A percentile compares a stretch with the other conserved stretches of the same genome.
Evolutionary conservation across 495 filamentous ascomycete species (phyloP).

Genomic region (Penicillium paxilli): DNA sequence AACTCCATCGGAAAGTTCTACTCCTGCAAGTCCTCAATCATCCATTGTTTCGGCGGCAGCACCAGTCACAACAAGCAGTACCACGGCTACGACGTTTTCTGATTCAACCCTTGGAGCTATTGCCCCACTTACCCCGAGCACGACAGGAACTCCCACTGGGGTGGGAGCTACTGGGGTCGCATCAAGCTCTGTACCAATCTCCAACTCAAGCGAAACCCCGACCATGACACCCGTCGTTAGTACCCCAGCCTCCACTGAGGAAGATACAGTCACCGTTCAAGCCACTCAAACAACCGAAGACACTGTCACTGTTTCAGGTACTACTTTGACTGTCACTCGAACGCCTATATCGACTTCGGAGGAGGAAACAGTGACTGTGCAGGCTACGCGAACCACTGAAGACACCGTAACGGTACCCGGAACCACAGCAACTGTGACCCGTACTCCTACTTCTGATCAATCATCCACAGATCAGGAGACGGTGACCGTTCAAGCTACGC

Average conservation of each 20-base stretch:
- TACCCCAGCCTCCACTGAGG: too few species aligned
- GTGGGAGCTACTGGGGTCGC: background rate
- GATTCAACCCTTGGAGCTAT: background rate
- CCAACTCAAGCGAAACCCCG: background rate
- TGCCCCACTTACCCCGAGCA: background rate
- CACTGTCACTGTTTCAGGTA: background rate
- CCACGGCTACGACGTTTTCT: background rate
- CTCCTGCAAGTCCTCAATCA: background rate
- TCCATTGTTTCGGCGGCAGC: background rate
- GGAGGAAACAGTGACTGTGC: background rate
- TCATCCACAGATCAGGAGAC: background rate
- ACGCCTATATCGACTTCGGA: background rate
- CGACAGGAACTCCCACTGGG: background rate
- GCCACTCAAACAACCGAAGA: background rate
- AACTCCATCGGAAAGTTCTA: too few species aligned
- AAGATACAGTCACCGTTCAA: background rate
- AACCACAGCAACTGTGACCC: background rate
- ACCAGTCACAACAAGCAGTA: background rate
- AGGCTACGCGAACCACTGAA: background rate
- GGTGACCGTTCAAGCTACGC: conserved; percentile 1
- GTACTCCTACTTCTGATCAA: background rate
- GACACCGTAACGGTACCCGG: conserved; percentile 4
- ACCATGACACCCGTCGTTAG: background rate
- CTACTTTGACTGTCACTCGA: background rate
- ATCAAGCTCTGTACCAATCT: background rate